phyloP scores from a whole-genome alignment of 345 rosid genomes.

The Eucalyptus dawsonii region DNA sequence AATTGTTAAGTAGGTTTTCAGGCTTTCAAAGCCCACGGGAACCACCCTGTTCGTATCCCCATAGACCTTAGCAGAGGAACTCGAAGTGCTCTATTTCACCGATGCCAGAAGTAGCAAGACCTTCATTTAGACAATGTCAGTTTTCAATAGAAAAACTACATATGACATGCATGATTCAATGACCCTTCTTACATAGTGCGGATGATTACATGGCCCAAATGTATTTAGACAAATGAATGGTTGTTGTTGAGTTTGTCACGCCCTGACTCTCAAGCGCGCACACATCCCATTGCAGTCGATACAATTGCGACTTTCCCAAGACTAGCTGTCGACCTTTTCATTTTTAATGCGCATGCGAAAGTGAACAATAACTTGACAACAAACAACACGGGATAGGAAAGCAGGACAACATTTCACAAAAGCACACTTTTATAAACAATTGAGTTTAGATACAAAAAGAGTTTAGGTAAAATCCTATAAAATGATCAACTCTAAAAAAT shows the following conservation, averaged over 20 bases:
- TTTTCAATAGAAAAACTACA: neutral
- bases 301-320: too few relatives aligned
- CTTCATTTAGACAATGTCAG: neutral
- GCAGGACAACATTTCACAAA: too few relatives aligned
- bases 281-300: too few relatives aligned
- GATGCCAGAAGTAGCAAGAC: neutral
- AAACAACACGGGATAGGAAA: too few relatives aligned
- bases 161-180: neutral
- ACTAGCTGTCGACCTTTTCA: too few relatives aligned
- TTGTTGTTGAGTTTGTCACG: neutral
- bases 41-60: neutral
- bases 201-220: neutral
- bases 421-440: too few relatives aligned
- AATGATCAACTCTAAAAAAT: too few relatives aligned
- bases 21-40: neutral
- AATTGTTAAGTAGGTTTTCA: neutral
- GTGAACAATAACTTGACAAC: too few relatives aligned
- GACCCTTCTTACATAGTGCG: neutral
- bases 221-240: neutral
- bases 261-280: accelerated
- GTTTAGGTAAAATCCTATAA: too few relatives aligned
- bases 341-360: too few relatives aligned
- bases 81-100: neutral
- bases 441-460: too few relatives aligned
- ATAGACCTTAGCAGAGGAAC: neutral